Percentiles rank a stretch among this genome's conserved stretches.
Evolutionary conservation across 2,329 filamentous ascomycete genomes (phyloP).

Genomic region (Fusarium sp.): DNA sequence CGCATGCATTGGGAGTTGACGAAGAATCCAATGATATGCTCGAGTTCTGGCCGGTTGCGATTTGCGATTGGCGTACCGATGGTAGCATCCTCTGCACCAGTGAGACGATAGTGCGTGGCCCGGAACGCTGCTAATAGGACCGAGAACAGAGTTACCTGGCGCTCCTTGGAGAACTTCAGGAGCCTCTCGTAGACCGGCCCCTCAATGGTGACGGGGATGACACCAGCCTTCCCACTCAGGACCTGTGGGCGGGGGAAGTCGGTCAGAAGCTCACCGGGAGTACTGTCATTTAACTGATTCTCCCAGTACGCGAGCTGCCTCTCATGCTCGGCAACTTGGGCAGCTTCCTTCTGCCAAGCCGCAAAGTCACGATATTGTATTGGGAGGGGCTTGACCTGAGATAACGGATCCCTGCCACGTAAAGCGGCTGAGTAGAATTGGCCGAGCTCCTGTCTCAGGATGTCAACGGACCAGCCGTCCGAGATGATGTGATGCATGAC

Average conservation of each 20-base stretch:
- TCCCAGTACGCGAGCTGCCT: constrained; percentile 6
- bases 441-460: constrained; percentile 14
- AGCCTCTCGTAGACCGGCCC: constrained; percentile 5
- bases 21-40: constrained; percentile 37
- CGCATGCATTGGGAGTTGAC: constrained; percentile 39
- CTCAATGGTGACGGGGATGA: constrained; percentile 1
- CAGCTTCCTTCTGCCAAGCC: constrained; percentile 38
- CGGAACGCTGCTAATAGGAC: constrained; percentile 35
- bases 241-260: constrained; percentile 18
- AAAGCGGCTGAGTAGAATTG: constrained; percentile 25
- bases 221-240: neutral
- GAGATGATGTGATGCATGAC: constrained; percentile 39
- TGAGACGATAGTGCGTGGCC: constrained; percentile 41
- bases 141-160: neutral
- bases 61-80: constrained; percentile 36
- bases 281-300: neutral
- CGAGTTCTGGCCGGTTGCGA: constrained; percentile 19
- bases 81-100: constrained; percentile 32
- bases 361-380: constrained; percentile 26
- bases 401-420: constrained; percentile 11
- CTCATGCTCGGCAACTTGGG: constrained; percentile 37
- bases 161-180: constrained; percentile 16
- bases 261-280: constrained; percentile 16
- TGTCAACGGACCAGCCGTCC: constrained; percentile 39
- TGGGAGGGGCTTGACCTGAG: constrained; percentile 34